These are phyloP conservation scores for Micractinium sp. DNA, from an alignment of 139 green algal genomes.

Conservation along the genomic window DNA sequence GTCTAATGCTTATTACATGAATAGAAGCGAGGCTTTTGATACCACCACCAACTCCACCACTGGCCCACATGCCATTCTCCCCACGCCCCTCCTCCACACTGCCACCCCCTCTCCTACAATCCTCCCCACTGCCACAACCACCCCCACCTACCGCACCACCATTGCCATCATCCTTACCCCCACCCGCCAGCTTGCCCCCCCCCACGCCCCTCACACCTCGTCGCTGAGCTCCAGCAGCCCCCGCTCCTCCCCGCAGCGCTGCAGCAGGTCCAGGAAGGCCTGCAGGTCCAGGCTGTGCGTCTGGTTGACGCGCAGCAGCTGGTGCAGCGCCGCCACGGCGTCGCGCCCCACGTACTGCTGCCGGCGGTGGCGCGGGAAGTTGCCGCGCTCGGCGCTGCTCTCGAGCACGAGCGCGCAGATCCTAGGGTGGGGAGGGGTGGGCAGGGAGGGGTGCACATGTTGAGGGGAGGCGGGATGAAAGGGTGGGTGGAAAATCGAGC, in stretches of 20 bases:
- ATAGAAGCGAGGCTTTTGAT: too few relatives aligned
- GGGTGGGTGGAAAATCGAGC: not conserved
- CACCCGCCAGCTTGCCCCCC: not conserved
- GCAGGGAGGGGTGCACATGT: not conserved
- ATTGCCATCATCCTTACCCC: not conserved
- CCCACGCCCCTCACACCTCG: conserved; percentile 17
- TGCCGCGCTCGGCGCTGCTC: conserved; percentile 23
- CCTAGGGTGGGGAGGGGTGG: conserved; percentile 18
- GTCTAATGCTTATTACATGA: too few relatives aligned
- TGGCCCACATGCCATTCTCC: not conserved
- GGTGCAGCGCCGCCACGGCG: conserved; percentile 48
- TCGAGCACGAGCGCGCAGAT: conserved; percentile 45
- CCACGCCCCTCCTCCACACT: not conserved
- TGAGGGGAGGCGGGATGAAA: not conserved
- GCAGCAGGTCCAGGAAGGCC: conserved; percentile 62
- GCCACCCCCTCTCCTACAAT: not conserved
- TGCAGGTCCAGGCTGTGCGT: conserved; percentile 51
- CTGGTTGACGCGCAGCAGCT: conserved; percentile 49
- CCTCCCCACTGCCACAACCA: not conserved
- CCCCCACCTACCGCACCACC: not conserved
- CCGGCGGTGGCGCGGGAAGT: conserved; percentile 20
- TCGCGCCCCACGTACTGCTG: conserved; percentile 47
- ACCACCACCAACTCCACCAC: too few relatives aligned
- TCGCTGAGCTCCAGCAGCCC: conserved; percentile 52
- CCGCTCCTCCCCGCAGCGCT: conserved; percentile 54